These are phyloP conservation scores for Macrophomina pseudophaseolina DNA, from an alignment of 2,329 filamentous ascomycete species.

Conservation along the genomic window DNA sequence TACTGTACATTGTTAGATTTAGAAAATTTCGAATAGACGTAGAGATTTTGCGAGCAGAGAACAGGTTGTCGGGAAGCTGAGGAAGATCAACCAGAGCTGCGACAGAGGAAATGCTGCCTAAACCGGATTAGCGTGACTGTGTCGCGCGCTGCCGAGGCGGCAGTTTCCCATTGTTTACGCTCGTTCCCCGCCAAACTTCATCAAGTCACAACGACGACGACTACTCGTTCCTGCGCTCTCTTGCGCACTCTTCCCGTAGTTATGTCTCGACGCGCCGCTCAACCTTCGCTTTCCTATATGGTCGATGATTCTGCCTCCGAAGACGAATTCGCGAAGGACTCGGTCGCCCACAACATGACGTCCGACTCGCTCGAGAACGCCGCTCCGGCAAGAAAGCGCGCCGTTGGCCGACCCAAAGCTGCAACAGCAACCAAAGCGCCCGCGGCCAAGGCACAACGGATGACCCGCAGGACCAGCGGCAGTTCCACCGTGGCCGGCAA, in stretches of 20 bases:
- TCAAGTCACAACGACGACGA: not conserved
- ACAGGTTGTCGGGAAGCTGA: not conserved
- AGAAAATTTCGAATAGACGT: no score
- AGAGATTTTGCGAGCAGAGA: no score
- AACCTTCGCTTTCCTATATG: slow-evolving; percentile 44
- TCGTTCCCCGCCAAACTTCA: slow-evolving; percentile 7
- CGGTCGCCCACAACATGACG: slow-evolving; percentile 43
- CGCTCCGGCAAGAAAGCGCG: slow-evolving; percentile 37
- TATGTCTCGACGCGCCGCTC: slow-evolving; percentile 42
- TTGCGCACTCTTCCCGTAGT: not conserved
- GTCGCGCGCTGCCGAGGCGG: slow-evolving; percentile 3
- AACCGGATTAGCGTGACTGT: not conserved
- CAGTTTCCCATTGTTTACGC: slow-evolving; percentile 15
- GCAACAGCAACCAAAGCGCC: slow-evolving; percentile 34
- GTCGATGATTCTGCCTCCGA: slow-evolving; percentile 48
- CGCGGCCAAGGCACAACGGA: slow-evolving; percentile 41
- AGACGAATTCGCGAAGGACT: slow-evolving; percentile 45
- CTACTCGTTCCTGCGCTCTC: not conserved
- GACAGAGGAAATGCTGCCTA: not conserved
- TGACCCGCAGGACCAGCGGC: slow-evolving; percentile 45
- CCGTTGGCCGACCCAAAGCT: slow-evolving; percentile 33
- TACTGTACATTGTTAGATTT: no score
- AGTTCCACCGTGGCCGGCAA: slow-evolving; percentile 37
- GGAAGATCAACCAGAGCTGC: not conserved
- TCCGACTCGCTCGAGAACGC: slow-evolving; percentile 50